phyloP scores from a whole-genome alignment of 495 filamentous ascomycete genomes.

The Niebla homalea region DNA sequence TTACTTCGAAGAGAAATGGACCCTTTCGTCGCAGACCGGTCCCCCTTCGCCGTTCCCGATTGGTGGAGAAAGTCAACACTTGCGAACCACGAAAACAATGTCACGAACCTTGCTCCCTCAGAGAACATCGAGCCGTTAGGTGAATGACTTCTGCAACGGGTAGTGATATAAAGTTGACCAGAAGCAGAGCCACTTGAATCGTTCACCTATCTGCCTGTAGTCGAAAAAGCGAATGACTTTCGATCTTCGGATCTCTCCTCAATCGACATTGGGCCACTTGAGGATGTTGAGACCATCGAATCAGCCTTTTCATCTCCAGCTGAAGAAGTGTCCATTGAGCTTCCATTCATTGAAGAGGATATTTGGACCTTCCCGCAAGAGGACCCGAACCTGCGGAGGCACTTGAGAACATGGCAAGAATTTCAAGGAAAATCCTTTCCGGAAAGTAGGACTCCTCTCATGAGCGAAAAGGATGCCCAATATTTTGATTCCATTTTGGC shows the following conservation, averaged over 20 bases:
- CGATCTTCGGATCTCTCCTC: neutral
- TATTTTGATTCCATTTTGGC: constrained; percentile 58
- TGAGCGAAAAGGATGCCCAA: constrained; percentile 62
- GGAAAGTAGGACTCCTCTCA: constrained; percentile 44
- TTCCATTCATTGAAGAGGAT: constrained; percentile 27
- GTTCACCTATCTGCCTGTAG: neutral
- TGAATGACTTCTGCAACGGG: constrained; percentile 11
- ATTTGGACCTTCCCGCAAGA: constrained; percentile 38
- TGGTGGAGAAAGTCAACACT: constrained; percentile 44
- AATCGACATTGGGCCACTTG: constrained; percentile 8
- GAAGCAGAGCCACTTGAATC: neutral
- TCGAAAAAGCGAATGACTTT: constrained; percentile 1
- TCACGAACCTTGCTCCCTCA: constrained; percentile 27
- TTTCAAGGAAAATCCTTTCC: constrained; percentile 35
- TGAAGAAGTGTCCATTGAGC: constrained; percentile 13
- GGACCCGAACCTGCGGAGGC: constrained; percentile 14
- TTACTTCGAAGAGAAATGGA: too few species aligned
- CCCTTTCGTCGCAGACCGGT: constrained; percentile 29
- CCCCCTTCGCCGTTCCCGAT: constrained; percentile 62
- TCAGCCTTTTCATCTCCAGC: constrained; percentile 3
- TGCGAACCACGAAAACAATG: constrained; percentile 23
- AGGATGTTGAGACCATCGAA: constrained; percentile 13
- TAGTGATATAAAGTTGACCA: neutral
- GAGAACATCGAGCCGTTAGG: constrained; percentile 23
- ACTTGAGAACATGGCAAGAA: constrained; percentile 60